Evolutionary conservation across 768 basidiomycete genomes (phyloP).

Genomic region (Leccinum subgranulosum): DNA sequence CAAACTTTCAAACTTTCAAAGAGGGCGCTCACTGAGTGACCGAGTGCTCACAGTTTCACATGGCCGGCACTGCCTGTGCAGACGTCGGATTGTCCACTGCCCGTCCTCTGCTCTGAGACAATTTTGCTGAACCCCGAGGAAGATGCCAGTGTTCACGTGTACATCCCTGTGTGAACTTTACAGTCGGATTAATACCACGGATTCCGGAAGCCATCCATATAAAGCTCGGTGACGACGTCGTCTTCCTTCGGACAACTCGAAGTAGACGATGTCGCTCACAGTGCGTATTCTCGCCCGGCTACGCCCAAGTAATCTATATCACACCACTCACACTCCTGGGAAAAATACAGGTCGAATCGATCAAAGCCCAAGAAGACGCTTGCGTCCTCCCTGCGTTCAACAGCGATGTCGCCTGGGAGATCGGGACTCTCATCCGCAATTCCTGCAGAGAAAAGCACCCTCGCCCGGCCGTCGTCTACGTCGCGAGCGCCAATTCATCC

Average conservation of each 20-base stretch:
- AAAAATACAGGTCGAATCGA: constrained; percentile 12
- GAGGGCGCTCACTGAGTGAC: too few relatives aligned
- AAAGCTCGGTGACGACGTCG: not conserved
- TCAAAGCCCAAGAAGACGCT: constrained; percentile 25
- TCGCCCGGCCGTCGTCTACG: constrained; percentile 26
- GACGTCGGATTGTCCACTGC: not conserved
- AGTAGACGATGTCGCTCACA: constrained; percentile 9
- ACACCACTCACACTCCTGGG: not conserved
- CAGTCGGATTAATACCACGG: not conserved
- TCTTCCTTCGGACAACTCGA: not conserved
- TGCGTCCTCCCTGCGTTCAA: constrained; percentile 29
- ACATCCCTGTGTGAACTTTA: not conserved
- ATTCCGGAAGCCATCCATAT: not conserved
- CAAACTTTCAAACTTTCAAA: too few relatives aligned
- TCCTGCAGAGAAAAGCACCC: constrained; percentile 16
- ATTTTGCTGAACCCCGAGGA: not conserved
- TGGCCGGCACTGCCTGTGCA: too few relatives aligned
- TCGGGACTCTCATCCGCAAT: constrained; percentile 28
- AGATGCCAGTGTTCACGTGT: not conserved
- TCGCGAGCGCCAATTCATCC: constrained; percentile 27
- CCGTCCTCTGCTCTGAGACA: not conserved
- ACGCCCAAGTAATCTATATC: not conserved
- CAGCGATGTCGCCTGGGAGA: constrained; percentile 32
- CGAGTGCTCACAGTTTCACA: too few relatives aligned
- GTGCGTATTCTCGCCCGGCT: not conserved